A percentile compares a stretch with the other conserved stretches of the same genome.
Evolutionary conservation across 805 yeast genomes (phyloP).

Genomic region (Candida stauntonica): DNA sequence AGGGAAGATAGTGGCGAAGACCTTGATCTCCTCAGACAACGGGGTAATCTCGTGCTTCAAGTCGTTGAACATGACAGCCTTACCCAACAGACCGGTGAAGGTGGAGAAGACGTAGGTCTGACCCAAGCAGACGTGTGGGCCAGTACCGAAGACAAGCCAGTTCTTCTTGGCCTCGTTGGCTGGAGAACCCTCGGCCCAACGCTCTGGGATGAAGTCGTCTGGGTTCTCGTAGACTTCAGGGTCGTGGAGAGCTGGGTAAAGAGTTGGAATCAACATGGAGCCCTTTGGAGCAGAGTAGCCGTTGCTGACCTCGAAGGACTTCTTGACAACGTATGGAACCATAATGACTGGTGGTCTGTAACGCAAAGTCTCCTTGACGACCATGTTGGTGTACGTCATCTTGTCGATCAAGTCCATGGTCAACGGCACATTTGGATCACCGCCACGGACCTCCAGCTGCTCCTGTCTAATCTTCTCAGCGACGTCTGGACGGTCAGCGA

Average conservation of each 20-base stretch:
- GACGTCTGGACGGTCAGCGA: slow-evolving; percentile 94
- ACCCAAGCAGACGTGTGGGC: slow-evolving; percentile 95
- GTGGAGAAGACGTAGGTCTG: slow-evolving; percentile 90
- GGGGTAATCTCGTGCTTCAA: slow-evolving; percentile 80
- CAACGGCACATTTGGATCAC: slow-evolving; percentile 62
- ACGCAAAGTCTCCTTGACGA: slow-evolving; percentile 87
- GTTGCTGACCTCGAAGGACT: slow-evolving; percentile 77
- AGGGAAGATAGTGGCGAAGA: slow-evolving; percentile 97
- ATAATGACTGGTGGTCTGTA: slow-evolving; percentile 96
- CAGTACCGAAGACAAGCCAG: slow-evolving; percentile 97
- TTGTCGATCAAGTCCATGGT: slow-evolving; percentile 70
- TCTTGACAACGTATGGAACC: slow-evolving; percentile 95
- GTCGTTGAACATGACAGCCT: slow-evolving; percentile 77
- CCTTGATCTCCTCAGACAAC: slow-evolving; percentile 85
- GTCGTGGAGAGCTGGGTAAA: slow-evolving; percentile 94
- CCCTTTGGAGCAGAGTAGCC: slow-evolving; percentile 94
- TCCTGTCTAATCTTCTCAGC: slow-evolving; percentile 84
- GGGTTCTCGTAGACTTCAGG: slow-evolving; percentile 96
- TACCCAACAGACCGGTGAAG: slow-evolving; percentile 87
- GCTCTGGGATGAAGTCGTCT: slow-evolving; percentile 90
- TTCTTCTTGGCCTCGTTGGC: slow-evolving; percentile 77
- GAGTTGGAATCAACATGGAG: slow-evolving; percentile 92
- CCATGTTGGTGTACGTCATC: slow-evolving; percentile 87
- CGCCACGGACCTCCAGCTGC: slow-evolving; percentile 76
- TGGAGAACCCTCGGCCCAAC: slow-evolving; percentile 81